Evolutionary conservation across 805 yeast genomes (phyloP).

Genomic region (Wickerhamiella sergipiensis): DNA sequence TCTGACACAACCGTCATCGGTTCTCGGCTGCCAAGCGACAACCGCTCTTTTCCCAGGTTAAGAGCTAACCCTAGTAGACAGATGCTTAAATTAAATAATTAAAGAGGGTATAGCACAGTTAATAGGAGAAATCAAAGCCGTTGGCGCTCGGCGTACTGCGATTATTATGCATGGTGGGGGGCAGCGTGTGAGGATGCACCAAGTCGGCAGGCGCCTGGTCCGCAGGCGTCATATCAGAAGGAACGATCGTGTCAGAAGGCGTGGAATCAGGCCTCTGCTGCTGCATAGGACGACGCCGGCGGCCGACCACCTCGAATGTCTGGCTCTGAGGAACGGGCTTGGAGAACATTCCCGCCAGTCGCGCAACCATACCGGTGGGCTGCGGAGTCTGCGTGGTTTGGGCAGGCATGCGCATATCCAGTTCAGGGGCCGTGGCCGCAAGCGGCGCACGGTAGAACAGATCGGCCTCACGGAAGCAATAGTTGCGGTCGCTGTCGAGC

Average conservation of each 20-base stretch:
- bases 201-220: too few species aligned
- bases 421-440: background rate
- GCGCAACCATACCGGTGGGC: background rate
- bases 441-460: background rate
- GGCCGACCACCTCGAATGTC: background rate
- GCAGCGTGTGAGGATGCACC: background rate
- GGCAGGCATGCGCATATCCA: background rate
- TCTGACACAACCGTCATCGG: too few species aligned
- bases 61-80: too few species aligned
- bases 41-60: too few species aligned
- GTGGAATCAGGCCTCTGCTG: background rate
- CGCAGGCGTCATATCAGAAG: background rate
- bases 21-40: too few species aligned
- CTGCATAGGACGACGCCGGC: background rate
- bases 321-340: background rate
- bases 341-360: background rate
- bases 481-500: background rate
- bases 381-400: background rate
- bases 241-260: background rate
- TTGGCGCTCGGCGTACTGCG: background rate
- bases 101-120: background rate
- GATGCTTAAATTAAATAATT: background rate
- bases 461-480: background rate
- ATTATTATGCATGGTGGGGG: background rate
- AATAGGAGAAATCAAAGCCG: background rate